Base-by-base conservation (phyloP, 768 basidiomycete species). In the Imleria badia region DNA sequence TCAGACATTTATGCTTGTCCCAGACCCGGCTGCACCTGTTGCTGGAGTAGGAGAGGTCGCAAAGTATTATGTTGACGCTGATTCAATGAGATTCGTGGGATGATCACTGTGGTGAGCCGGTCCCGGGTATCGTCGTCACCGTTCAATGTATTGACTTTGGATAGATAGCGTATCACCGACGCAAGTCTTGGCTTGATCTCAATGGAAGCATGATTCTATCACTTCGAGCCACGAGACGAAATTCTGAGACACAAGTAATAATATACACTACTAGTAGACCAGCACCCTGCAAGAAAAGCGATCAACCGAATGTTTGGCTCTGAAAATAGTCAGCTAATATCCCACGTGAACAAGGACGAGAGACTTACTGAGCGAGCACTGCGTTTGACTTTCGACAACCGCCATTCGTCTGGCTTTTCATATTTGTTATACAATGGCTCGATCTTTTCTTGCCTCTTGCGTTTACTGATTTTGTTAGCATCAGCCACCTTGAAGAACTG, bases 401-500 rank as follows among this genome's bases (percentile, higher is more conserved):
- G 81, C 96, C 95, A 98, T 69, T 94, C 91, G 72, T 94, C 92
- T 33, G 90, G 85, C 67, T 93, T 92, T 77, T 94, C 92, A 72
- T 90, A 94, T 75, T 96, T 94, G 79, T 98, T 97, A 77, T 73
- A 97, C 68, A 98, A 72, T 9, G 96, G 96, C 67, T 96, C 93
- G 60, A 97, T 97, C 83, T 94, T 97, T 78, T 96, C 94, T 71
- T 94, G 89, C 72, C 81, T 85, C 80, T 97, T 98, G 61, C 94
- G 83, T 73, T 95, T 96, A 67, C 91, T 94, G 75, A 98, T 96
- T 74, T 97, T 98, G 76, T 94, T 95, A 49, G 85, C 90, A 72
- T 98, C 97, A 3, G 96, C 94, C 41, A 99, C 94, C 73, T 91
- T 92, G 87, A 98, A 99, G 81, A 97, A 98, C 56, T 95, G 94